A percentile compares a stretch with the other conserved stretches of the same genome.
Evolutionary conservation across 768 basidiomycete species (phyloP).

Genomic region (Paxillus involutus): DNA sequence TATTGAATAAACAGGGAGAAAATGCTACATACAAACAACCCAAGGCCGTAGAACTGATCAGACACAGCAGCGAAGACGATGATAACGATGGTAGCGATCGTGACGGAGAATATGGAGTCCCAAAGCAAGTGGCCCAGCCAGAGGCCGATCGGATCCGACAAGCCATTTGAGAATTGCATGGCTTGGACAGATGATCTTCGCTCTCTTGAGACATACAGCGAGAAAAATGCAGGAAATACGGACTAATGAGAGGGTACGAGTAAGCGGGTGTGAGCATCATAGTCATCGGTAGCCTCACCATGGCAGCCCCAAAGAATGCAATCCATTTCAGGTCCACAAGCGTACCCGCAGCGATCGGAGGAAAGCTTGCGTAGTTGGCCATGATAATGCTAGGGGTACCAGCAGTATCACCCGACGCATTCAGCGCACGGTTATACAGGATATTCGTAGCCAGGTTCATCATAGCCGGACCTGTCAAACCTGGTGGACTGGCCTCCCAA

Average conservation of each 20-base stretch:
- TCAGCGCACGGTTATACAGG: conserved; percentile 61
- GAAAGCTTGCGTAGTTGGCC: conserved; percentile 59
- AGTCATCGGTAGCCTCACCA: conserved; percentile 44
- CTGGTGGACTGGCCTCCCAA: conserved; percentile 68
- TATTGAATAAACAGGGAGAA: neutral
- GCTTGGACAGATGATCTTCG: conserved; percentile 69
- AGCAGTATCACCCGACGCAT: conserved; percentile 41
- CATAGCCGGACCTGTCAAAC: conserved; percentile 56
- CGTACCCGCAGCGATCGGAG: conserved; percentile 53
- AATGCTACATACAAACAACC: conserved; percentile 52
- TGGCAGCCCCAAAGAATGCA: conserved; percentile 69
- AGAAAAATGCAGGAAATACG: conserved; percentile 80
- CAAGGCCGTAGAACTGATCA: conserved; percentile 67
- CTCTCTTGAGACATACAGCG: conserved; percentile 74
- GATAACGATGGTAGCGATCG: conserved; percentile 62
- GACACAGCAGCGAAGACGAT: conserved; percentile 58
- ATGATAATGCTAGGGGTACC: conserved; percentile 51
- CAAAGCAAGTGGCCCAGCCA: conserved; percentile 82
- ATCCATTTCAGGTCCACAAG: conserved; percentile 70
- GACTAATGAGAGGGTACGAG: conserved; percentile 38
- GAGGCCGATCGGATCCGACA: conserved; percentile 65
- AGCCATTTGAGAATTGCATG: conserved; percentile 80
- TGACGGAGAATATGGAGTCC: conserved; percentile 59
- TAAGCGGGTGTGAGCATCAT: neutral
- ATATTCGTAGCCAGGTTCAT: conserved; percentile 71